phyloP scores from a whole-genome alignment of 2,329 filamentous ascomycete species.

The Monosporascus ibericus region DNA sequence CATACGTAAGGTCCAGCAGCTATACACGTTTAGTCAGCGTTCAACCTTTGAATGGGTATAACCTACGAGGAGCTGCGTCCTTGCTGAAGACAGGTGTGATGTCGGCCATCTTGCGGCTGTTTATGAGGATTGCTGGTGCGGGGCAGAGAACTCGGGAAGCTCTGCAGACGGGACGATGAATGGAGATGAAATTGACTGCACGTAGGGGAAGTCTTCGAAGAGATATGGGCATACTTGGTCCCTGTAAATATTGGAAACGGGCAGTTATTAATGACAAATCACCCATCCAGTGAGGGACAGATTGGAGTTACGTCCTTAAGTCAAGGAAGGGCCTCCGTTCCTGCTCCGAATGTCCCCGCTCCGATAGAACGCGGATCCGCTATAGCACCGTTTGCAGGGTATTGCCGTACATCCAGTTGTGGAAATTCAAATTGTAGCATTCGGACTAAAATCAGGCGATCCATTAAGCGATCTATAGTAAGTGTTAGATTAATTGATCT shows the following conservation, averaged over 20 bases:
- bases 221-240: slow-evolving; percentile 15
- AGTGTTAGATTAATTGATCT: too few relatives aligned
- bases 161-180: slow-evolving; percentile 6
- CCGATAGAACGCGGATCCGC: neutral
- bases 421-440: too few relatives aligned
- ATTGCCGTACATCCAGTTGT: too few relatives aligned
- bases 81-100: slow-evolving; percentile 47
- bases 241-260: slow-evolving; percentile 4
- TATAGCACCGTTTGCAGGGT: too few relatives aligned
- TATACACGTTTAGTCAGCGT: slow-evolving; percentile 23
- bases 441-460: too few relatives aligned
- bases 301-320: neutral
- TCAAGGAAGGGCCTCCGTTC: neutral
- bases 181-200: slow-evolving; percentile 8
- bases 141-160: slow-evolving; percentile 10
- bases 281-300: neutral
- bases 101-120: slow-evolving; percentile 39
- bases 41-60: neutral
- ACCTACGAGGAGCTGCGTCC: slow-evolving; percentile 54
- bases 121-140: slow-evolving; percentile 20
- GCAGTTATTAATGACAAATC: neutral
- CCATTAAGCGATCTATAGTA: too few relatives aligned
- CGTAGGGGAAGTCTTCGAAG: slow-evolving; percentile 13
- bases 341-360: neutral
- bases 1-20: slow-evolving; percentile 60